phyloP scores from a whole-genome alignment of 768 basidiomycete genomes.

The Ramaria sp. region DNA sequence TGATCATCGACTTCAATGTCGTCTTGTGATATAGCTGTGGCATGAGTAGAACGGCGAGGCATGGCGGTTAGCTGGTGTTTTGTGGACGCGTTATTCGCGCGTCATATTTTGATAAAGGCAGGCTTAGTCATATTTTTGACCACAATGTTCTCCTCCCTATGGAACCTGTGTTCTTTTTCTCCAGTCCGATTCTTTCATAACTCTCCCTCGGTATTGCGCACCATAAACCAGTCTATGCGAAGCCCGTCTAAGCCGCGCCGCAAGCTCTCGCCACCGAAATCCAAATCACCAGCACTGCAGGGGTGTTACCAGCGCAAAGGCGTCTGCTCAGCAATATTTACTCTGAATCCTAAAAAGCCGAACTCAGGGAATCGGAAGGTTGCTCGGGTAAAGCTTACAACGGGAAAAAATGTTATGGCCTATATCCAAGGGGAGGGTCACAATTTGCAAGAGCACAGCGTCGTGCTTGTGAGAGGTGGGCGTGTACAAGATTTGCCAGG shows the following conservation, averaged over 20 bases:
- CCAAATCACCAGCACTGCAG: slow-evolving; percentile 75
- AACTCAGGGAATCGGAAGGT: slow-evolving; percentile 98
- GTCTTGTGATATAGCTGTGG: background rate
- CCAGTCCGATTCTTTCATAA: slow-evolving; percentile 50
- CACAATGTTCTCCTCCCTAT: slow-evolving; percentile 5
- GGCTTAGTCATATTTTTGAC: background rate
- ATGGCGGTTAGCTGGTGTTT: background rate
- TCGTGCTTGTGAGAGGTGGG: slow-evolving; percentile 90
- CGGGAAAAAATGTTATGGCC: slow-evolving; percentile 81
- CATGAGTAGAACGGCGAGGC: background rate
- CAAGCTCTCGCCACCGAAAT: slow-evolving; percentile 29
- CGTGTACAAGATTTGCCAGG: slow-evolving; percentile 96
- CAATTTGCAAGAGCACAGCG: slow-evolving; percentile 95
- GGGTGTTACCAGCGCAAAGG: slow-evolving; percentile 82
- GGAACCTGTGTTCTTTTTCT: slow-evolving; percentile 10
- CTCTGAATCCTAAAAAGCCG: slow-evolving; percentile 89
- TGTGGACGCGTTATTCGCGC: background rate
- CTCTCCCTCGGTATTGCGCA: slow-evolving; percentile 46
- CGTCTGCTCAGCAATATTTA: slow-evolving; percentile 75
- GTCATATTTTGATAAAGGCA: background rate
- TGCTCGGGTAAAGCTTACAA: slow-evolving; percentile 83
- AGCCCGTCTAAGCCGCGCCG: slow-evolving; percentile 26
- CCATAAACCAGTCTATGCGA: slow-evolving; percentile 79
- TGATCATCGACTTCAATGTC: slow-evolving; percentile 1
- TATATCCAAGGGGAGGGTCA: slow-evolving; percentile 98